Percentiles rank a stretch among this genome's conserved stretches.
phyloP scores from a whole-genome alignment of 2,329 filamentous ascomycete species.

The Microdochium paspali region DNA sequence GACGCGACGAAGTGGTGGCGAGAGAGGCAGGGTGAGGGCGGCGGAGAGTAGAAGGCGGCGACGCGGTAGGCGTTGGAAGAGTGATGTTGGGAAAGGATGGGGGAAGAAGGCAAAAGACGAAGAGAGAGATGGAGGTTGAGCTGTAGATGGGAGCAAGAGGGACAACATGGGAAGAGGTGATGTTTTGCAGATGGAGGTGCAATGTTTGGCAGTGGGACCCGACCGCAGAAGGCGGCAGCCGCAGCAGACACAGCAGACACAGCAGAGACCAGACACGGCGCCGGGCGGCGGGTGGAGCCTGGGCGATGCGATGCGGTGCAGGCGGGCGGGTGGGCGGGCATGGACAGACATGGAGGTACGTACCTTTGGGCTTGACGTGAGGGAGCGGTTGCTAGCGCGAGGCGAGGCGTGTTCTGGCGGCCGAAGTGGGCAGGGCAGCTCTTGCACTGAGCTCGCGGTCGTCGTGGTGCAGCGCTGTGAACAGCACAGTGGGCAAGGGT shows the following conservation, averaged over 20 bases:
- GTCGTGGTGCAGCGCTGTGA: no score
- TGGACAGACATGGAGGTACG: no score
- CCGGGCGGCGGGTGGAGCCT: not conserved
- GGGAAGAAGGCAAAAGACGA: no score
- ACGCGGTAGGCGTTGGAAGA: not conserved
- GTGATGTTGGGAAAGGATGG: not conserved
- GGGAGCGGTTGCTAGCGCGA: not conserved
- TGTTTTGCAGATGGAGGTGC: slow-evolving; percentile 1
- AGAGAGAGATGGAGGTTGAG: not conserved
- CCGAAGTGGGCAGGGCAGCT: no score
- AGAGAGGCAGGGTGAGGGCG: not conserved
- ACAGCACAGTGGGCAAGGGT: not conserved
- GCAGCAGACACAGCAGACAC: no score
- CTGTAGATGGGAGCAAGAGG: not conserved
- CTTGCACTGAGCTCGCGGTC: no score
- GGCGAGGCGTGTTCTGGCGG: not conserved
- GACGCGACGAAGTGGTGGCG: not conserved
- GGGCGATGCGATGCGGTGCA: not conserved
- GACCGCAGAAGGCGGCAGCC: no score
- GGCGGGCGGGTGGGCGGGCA: no score
- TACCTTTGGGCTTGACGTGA: not conserved
- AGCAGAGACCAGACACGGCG: no score
- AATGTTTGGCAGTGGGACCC: slow-evolving; percentile 7
- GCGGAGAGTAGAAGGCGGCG: not conserved
- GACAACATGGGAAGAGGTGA: not conserved